Evolutionary conservation across 331 rosid species (phyloP), one percentile per base, ranked within the genome.

Genomic region (Erythrophleum ivorense): DNA sequence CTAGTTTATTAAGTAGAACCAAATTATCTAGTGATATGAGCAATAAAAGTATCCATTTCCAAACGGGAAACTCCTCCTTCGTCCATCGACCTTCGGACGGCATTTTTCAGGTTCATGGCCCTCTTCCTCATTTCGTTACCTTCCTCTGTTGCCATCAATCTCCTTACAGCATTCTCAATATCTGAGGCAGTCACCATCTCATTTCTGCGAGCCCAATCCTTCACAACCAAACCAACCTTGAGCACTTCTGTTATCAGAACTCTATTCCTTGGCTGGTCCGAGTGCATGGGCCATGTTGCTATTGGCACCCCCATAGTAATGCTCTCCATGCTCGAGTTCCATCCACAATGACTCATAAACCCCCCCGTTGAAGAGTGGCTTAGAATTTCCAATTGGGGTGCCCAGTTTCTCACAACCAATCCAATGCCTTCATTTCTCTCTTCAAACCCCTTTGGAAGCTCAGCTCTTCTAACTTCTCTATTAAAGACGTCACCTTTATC

Each of bases 321-420:
- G 81, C 93, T 89, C 83, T 91, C 93, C 65, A 91, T 77, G 87
- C 93, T 86, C 0, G 95, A 91, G 67, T 91, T 91, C 90, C 93
- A 91, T 3, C 95, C 95, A 38, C 95, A 89, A 52, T 91, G 95
- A 46, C 91, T 86, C 86, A 91, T 71, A 63, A 91, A 91, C 41
- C 90, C 91, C 0, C 93, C 91, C 0, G 90, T 88, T 33, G 95
- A 82, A 3, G 71, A 21, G 48, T 91, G 91, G 45, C 82, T 77
- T 14, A 91, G 68, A 60, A 91, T 91, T 65, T 91, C 91, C 65
- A 89, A n/a, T 9, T 91, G 95, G 15, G 95, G 95, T 1, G 89
- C 95, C 95, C 95, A 89, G 1, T 82, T 91, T 81, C 89, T 81
- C 21, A 87, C 83, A 46, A 91, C 83, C 0, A 89, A 3, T 24